phyloP scores from a whole-genome alignment of 441 rosid genomes.

The Hura crepitans region DNA sequence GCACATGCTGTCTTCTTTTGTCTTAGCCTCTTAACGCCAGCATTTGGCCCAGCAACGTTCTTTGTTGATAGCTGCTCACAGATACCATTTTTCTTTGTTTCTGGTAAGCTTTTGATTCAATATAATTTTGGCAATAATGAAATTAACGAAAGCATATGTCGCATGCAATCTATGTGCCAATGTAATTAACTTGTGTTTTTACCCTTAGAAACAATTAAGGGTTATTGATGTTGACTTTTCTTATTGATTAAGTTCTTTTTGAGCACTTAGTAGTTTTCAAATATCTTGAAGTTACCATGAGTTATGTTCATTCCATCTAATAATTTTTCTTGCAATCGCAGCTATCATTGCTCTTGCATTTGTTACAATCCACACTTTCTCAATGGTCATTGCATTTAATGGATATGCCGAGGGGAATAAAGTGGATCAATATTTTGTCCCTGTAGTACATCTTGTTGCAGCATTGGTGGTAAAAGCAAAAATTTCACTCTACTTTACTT shows the following conservation, averaged over 20 bases:
- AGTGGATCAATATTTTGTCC: conserved; percentile 78
- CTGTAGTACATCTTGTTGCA: conserved; percentile 74
- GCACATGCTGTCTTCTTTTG: conserved; percentile 98
- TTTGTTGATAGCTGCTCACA: conserved; percentile 66
- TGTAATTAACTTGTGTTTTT: conserved; percentile 3
- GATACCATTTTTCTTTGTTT: conserved; percentile 84
- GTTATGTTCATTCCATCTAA: conserved; percentile 17
- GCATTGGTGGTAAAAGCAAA: conserved; percentile 66
- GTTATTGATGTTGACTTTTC: conserved; percentile 10
- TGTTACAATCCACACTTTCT: conserved; percentile 89
- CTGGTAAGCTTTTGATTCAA: conserved; percentile 46
- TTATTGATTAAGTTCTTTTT: conserved; percentile 9
- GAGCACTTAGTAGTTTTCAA: too few species aligned
- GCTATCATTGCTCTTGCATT: conserved; percentile 87
- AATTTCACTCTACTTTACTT: conserved; percentile 8
- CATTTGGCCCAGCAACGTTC: conserved; percentile 96
- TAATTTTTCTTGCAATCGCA: conserved; percentile 37
- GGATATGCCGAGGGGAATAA: conserved; percentile 85
- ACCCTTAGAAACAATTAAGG: neutral
- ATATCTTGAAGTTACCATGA: too few species aligned
- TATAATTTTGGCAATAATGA: neutral
- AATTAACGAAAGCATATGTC: conserved; percentile 10
- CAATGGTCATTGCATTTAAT: conserved; percentile 92
- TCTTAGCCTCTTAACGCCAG: conserved; percentile 86
- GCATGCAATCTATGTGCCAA: neutral